Base-by-base conservation (phyloP, 2,329 filamentous ascomycete species). In the Epichloe glyceriae region DNA sequence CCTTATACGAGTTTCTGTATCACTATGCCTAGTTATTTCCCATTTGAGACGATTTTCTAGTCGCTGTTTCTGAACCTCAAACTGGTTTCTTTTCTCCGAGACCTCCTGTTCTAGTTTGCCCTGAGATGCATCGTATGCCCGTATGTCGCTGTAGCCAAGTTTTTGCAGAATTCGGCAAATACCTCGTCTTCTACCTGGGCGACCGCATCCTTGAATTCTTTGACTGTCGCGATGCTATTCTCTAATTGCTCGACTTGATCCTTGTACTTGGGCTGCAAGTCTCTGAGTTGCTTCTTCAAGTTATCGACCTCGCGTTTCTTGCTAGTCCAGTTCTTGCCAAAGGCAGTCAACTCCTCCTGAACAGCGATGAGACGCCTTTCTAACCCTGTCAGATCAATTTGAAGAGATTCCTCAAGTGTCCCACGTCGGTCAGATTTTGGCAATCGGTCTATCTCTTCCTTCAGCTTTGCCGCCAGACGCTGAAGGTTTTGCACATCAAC, bases 91-190 rank as follows among this genome's bases (percentile, higher is more conserved):
- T 72, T 90, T 90, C 67, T 93, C 83, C 0, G 84, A 83, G 43
- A 87, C 86, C 64, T 97, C 88, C 64, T 95, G 88, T 66, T 97
- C 90, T 46, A 95, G 73, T 41, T 86, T 89, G 46, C 93, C 91
- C 68, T 97, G 93, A 58, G 94, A 90, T 26, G 85, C 85, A 64
- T 97, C 89, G 61, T 97, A 98, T 52, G 88, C 86, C 52, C 91
- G 86, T 56, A 98, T 94, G 60, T 94, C 85, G 52, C 80, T 76
- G 64, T 95, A 97, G 0, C 90, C 88, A 19, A 96, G 80, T 50
- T 86, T 81, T 59, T 79, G 70, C 93, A 98, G 70, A 98, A 98
- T 40, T 75, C 75, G 20, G 76, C 75, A 66, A 96, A 98, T 33
- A 98, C 77, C 58, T 89, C 79, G 63, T 98, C 93, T 63, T 96